Evolutionary conservation across 805 yeast genomes (phyloP).

Genomic region (Candida gorgasii): DNA sequence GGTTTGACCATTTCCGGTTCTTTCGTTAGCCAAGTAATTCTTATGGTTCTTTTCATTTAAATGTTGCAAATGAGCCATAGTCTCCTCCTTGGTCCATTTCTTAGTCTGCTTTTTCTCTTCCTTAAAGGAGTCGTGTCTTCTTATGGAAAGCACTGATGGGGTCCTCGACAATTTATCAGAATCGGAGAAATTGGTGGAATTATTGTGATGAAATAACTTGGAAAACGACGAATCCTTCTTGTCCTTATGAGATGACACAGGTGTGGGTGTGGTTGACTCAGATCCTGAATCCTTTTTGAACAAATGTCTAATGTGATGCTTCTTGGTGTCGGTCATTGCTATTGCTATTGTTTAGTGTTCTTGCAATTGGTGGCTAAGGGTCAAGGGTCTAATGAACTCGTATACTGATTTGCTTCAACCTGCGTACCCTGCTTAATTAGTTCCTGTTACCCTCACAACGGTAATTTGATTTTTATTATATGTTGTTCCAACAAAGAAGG

Average conservation of each 20-base stretch:
- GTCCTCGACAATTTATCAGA: slow-evolving; percentile 26
- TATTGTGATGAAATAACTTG: slow-evolving; percentile 10
- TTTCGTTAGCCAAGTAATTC: slow-evolving; percentile 10
- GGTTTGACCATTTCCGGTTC: not conserved
- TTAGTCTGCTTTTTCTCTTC: slow-evolving; percentile 13
- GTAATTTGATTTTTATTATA: not conserved
- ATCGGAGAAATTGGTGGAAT: slow-evolving; percentile 5
- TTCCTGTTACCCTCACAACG: not conserved
- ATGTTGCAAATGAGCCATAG: slow-evolving; percentile 37
- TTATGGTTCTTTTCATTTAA: slow-evolving; percentile 29
- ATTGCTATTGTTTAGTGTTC: not conserved
- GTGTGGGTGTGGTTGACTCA: not conserved
- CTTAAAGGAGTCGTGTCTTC: slow-evolving; percentile 19
- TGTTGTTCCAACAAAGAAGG: not conserved
- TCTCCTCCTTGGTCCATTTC: slow-evolving; percentile 33
- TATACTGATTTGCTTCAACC: not conserved
- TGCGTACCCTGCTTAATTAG: not conserved
- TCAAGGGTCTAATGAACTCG: not conserved
- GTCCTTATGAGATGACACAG: not conserved
- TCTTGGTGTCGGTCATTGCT: slow-evolving; percentile 8
- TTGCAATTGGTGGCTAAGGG: not conserved
- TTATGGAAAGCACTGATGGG: slow-evolving; percentile 21
- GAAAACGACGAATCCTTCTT: slow-evolving; percentile 4
- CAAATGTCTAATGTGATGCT: slow-evolving; percentile 6
- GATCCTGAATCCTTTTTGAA: slow-evolving; percentile 4